Evolutionary conservation across 148 eudicot species (phyloP), one percentile per base, ranked within the genome.

Genomic region (Arbutus unedo): DNA sequence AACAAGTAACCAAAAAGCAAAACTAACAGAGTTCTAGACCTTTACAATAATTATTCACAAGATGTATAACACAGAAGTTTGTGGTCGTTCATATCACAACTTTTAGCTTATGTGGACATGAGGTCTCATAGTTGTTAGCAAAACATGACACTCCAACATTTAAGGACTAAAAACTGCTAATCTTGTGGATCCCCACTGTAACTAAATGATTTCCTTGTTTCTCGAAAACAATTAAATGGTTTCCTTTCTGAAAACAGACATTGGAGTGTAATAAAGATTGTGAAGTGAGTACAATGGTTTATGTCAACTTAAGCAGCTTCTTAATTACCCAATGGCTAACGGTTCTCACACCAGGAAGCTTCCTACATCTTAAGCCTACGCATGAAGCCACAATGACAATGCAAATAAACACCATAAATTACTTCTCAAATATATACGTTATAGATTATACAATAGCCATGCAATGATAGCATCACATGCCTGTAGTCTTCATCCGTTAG

Each of bases 401-500:
- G 59, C 15, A 55, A 54, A 41, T 45, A 79, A 64, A 48, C 74
- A 79, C 6, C 41, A 62, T 9, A 78, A 78, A 23, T 51, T 76
- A 50, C 51, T 44, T 23, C 6, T 7, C 11, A 25, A 16, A 60
- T 60, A n/a, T 23, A 60, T 60, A n/a, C 31, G 5, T 8, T 23
- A 10, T 4, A 79, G 54, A 53, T 74, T 57, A 31, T 31, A 19
- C 66, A 74, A 74, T 3, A 74, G 64, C 48, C 48, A 54, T 38
- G 50, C 4, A 78, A 75, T 10, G 13, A 59, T 47, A 7, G 51
- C 38, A n/a, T 51, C 50, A 38, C 70, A 67, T 86, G 93, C 99
- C 98, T 91, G 88, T 83, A 94, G 47, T 96, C 99, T 87, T 96
- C 99, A 82, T 96, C 98, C 23, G 90, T 90, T 68, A 96, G 79